Evolutionary conservation across 1,284 basidiomycete species (phyloP).

Genomic region (Porphyrellus sp.): DNA sequence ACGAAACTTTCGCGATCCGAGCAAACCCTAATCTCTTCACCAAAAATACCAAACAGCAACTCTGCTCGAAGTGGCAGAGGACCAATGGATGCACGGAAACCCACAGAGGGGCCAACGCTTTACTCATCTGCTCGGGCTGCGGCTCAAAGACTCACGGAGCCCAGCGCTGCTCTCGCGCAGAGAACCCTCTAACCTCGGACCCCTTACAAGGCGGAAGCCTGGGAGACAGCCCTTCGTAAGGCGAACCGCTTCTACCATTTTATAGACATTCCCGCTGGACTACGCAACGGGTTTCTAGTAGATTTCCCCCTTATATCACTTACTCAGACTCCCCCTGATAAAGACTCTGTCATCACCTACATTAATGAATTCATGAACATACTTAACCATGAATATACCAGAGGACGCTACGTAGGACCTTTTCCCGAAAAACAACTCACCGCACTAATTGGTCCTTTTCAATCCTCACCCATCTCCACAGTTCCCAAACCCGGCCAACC

Average conservation of each 20-base stretch:
- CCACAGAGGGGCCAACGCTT: background rate
- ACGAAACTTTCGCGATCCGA: background rate
- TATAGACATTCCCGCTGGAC: background rate
- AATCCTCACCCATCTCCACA: background rate
- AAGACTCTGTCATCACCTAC: background rate
- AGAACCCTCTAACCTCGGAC: constrained; percentile 19
- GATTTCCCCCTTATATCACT: background rate
- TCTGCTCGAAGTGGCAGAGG: constrained; percentile 13
- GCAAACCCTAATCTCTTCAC: background rate
- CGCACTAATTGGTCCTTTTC: background rate
- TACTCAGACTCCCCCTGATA: background rate
- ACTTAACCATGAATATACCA: background rate
- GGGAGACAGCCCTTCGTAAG: constrained; percentile 2
- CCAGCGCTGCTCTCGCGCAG: constrained; percentile 23
- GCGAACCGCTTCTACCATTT: background rate
- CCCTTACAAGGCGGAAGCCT: constrained; percentile 26
- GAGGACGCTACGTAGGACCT: background rate
- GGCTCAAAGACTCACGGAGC: constrained; percentile 23
- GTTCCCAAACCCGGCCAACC: background rate
- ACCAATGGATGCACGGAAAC: background rate
- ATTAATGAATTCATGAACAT: background rate
- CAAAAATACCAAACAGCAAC: background rate
- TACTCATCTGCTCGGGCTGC: constrained; percentile 31
- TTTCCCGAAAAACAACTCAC: background rate
- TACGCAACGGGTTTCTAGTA: background rate